Evolutionary conservation across 306 rosid genomes (phyloP).

Genomic region (Vigna mungo): DNA sequence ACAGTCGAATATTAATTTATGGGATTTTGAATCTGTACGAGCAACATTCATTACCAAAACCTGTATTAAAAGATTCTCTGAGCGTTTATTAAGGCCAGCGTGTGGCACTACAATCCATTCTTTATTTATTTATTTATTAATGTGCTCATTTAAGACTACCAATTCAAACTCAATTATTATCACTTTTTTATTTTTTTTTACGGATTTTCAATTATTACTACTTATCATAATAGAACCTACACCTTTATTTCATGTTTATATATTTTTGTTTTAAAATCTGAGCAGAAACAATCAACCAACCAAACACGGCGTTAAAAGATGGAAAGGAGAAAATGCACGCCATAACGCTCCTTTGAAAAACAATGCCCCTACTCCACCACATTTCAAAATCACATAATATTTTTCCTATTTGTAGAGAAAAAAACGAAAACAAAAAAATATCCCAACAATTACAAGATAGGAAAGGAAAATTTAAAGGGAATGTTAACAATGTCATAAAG

Average conservation of each 20-base stretch:
- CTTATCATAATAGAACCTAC: background rate
- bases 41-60: background rate
- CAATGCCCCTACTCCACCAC: background rate
- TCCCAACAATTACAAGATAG: background rate
- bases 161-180: constrained; percentile 1
- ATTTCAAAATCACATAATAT: background rate
- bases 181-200: background rate
- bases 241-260: background rate
- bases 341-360: background rate
- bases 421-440: background rate
- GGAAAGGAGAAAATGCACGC: background rate
- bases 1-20: background rate
- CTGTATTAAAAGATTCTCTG: constrained; percentile 14
- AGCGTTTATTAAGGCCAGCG: background rate
- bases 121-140: background rate
- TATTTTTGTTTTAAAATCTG: background rate
- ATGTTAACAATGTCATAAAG: background rate
- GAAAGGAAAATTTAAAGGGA: background rate
- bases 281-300: background rate
- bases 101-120: constrained; percentile 6
- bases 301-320: constrained; percentile 4
- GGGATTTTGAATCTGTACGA: background rate
- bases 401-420: background rate
- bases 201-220: background rate
- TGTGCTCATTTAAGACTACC: constrained; percentile 1